Evolutionary conservation across 1,139 yeast species (phyloP), one percentile per base, ranked within the genome.

Genomic region (Blastobotrys serpentis): DNA sequence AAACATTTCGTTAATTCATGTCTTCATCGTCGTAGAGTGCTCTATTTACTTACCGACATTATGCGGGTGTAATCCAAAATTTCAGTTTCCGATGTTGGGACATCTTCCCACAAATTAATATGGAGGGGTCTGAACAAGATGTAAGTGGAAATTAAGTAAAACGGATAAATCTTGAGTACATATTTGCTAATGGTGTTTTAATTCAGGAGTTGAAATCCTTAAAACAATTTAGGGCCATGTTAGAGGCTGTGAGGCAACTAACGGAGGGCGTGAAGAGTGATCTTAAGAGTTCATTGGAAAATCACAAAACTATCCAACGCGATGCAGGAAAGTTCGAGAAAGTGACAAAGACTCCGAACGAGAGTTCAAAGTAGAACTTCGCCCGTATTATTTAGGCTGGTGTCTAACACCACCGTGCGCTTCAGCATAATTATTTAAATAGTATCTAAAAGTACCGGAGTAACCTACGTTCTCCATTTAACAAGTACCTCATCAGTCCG

Each of bases 401-500:
- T n/a, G n/a, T n/a, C n/a, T n/a, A n/a, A n/a, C n/a, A n/a, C n/a
- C n/a, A n/a, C n/a, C n/a, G n/a, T n/a, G n/a, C n/a, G n/a, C n/a
- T n/a, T 23, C 26, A 6, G 26, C 26, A 23, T 23, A 23, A n/a
- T n/a, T n/a, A n/a, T n/a, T n/a, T n/a, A n/a, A n/a, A n/a, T n/a
- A n/a, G n/a, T n/a, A n/a, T n/a, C n/a, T n/a, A n/a, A n/a, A n/a
- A n/a, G n/a, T n/a, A n/a, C n/a, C n/a, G n/a, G n/a, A n/a, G n/a
- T n/a, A n/a, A 29, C 13, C 32, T 56, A 64, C 5, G 60, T 65
- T 41, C 74, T 53, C 97, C 97, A 90, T 54, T 80, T 79, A n/a
- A 89, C 90, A 62, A 77, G 77, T 2, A 90, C 98, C 61, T 89
- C 96, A 61, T 90, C 98, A 0, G 98, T 90, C 65, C 98, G 74